Base-by-base conservation (phyloP, 2,329 filamentous ascomycete species). In the Piedraia hortae region DNA sequence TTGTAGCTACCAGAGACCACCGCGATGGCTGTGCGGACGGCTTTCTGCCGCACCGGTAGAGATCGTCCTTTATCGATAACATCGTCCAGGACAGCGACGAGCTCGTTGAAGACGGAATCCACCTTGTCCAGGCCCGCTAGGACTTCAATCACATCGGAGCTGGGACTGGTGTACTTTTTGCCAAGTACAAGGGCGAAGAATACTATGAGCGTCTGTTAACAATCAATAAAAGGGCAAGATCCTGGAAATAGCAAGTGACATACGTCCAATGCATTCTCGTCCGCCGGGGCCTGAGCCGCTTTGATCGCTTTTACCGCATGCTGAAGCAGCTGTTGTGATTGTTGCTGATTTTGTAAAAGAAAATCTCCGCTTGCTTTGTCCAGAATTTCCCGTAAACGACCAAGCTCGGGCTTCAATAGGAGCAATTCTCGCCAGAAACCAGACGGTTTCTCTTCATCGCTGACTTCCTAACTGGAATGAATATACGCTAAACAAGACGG, bases 401-500 rank as follows among this genome's bases (percentile, higher is more conserved):
- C 44, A 24, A 62, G 58, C 41, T 91, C 77, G 11, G 82, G 80
- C 30, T 66, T 67, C 26, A 91, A 56, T 16, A 97, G 59, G 45
- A 97, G 97, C 49, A 97, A 78, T 47, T 91, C 85, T 33, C 64
- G 60, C 85, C 85, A 97, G 50, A 91, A 97, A 19, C 78, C 82
- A 28, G 90, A 77, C 1, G 74, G 62, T 29, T 70, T 70, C 13
- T 78, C 69, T 22, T 53, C 46, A 27, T 64, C 59, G 28, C 71
- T 59, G 24, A 65, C 59, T 31, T 69, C 62, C 49, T 52, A 18
- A 3, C 4, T 7, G n/a, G 1, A 3, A 14, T 25, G n/a, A 23
- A 18, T 27, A 14, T 30, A 17, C 16, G 7, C 7, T 17, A 17
- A 21, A 25, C 14, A 16, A 10, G 6, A 20, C n/a, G 17, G 19